A percentile compares a stretch with the other conserved stretches of the same genome.
Evolutionary conservation across 768 basidiomycete species (phyloP).

Genomic region (Gymnopilus dilepis): DNA sequence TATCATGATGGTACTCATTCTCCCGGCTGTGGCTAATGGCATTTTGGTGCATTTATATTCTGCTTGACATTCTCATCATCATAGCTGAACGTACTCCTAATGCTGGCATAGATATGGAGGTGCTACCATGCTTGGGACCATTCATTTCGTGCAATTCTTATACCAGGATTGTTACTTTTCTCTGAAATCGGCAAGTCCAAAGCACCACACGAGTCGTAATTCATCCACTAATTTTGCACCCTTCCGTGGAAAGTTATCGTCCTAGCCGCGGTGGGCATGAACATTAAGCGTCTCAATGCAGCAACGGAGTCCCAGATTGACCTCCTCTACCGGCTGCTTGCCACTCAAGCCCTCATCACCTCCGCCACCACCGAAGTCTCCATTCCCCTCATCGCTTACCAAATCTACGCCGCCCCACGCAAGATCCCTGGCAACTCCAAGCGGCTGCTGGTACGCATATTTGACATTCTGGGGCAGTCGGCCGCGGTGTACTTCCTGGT

Average conservation of each 20-base stretch:
- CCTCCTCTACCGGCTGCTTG: background rate
- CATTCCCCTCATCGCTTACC: background rate
- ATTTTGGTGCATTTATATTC: background rate
- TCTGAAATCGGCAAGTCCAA: constrained; percentile 1
- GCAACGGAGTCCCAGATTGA: background rate
- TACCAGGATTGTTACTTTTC: background rate
- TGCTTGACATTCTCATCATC: no score
- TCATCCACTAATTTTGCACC: background rate
- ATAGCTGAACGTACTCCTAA: no score
- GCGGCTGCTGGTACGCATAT: background rate
- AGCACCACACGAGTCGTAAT: no score
- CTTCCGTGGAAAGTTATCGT: background rate
- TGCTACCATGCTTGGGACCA: constrained; percentile 6
- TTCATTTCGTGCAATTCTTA: background rate
- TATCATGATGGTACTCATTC: no score
- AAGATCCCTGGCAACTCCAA: background rate
- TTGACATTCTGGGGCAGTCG: background rate
- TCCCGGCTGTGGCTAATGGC: background rate
- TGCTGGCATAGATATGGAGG: constrained; percentile 10
- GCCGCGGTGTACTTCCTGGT: background rate
- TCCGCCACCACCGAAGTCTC: background rate
- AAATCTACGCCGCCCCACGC: background rate
- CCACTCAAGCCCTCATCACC: background rate
- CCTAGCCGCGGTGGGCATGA: no score
- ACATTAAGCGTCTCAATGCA: background rate